Conservation (phyloP, 108 stramenopile genomes). For the Skeletonema marinoi region DNA sequence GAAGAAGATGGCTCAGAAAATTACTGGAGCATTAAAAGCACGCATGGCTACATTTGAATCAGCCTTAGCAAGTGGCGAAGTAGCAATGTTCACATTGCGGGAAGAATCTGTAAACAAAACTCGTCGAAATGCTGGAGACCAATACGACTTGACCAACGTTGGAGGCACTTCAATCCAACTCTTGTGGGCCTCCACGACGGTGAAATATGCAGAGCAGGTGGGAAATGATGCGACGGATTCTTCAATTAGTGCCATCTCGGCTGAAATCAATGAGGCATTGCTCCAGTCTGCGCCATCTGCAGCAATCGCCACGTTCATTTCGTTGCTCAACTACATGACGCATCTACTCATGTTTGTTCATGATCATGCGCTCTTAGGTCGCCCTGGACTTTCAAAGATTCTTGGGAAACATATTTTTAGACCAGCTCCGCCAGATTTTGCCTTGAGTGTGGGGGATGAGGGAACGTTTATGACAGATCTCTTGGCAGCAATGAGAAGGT, state of each 20-base stretch:
- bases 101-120: slow-evolving; percentile 27
- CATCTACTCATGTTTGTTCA: slow-evolving; percentile 57
- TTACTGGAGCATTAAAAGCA: slow-evolving; percentile 5
- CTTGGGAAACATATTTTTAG: slow-evolving; percentile 66
- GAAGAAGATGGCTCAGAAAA: slow-evolving; percentile 10
- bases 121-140: not conserved
- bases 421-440: slow-evolving; percentile 41
- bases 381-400: slow-evolving; percentile 45
- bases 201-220: not conserved
- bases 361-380: slow-evolving; percentile 46
- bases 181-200: slow-evolving; percentile 15
- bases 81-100: not conserved
- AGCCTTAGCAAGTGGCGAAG: slow-evolving; percentile 10
- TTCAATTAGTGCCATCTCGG: slow-evolving; percentile 5
- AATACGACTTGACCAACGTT: not conserved
- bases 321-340: slow-evolving; percentile 46
- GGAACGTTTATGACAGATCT: slow-evolving; percentile 52
- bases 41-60: slow-evolving; percentile 8
- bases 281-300: slow-evolving; percentile 13
- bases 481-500: slow-evolving; percentile 51
- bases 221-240: not conserved
- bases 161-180: slow-evolving; percentile 26
- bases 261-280: slow-evolving; percentile 18
- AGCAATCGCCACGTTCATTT: slow-evolving; percentile 26
- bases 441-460: slow-evolving; percentile 42